Conservation (phyloP, 179 eudicot species). For the Actinidia chinensis region DNA sequence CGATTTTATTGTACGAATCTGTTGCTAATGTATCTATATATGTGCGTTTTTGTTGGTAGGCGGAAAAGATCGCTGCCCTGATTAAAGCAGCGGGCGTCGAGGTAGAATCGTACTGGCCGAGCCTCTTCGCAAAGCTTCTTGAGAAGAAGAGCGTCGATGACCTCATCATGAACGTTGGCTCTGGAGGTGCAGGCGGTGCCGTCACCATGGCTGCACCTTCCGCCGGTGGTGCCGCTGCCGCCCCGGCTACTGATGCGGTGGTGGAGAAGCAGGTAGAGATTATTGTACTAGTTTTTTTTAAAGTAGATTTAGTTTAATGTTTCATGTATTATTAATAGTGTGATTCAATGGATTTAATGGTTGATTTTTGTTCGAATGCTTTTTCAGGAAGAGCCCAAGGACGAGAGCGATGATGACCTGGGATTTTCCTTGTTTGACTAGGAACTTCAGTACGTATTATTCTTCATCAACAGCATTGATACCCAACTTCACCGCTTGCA, state of each 20-base stretch:
- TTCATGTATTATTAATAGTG: not conserved
- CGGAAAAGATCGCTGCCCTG: slow-evolving; percentile 57
- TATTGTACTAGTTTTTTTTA: not conserved
- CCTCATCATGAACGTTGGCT: slow-evolving; percentile 59
- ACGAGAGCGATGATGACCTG: slow-evolving; percentile 76
- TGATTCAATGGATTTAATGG: not conserved
- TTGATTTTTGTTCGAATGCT: slow-evolving; percentile 5
- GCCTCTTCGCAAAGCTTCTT: slow-evolving; percentile 64
- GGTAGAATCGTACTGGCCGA: slow-evolving; percentile 71
- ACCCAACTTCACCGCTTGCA: not conserved
- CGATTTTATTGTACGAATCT: not conserved
- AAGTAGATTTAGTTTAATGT: not conserved
- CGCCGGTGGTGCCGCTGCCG: slow-evolving; percentile 25
- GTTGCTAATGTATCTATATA: not conserved
- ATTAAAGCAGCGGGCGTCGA: slow-evolving; percentile 53
- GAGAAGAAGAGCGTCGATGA: slow-evolving; percentile 65
- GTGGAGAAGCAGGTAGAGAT: slow-evolving; percentile 63
- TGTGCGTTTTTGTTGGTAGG: slow-evolving; percentile 30
- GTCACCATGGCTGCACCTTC: slow-evolving; percentile 26
- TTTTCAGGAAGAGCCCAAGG: slow-evolving; percentile 60
- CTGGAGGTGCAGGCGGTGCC: slow-evolving; percentile 52
- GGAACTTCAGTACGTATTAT: not conserved
- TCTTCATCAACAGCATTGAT: not conserved
- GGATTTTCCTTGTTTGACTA: slow-evolving; percentile 74
- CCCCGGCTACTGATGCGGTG: slow-evolving; percentile 44